Base-by-base conservation (phyloP, 768 basidiomycete genomes). In the Obba rivulosa region DNA sequence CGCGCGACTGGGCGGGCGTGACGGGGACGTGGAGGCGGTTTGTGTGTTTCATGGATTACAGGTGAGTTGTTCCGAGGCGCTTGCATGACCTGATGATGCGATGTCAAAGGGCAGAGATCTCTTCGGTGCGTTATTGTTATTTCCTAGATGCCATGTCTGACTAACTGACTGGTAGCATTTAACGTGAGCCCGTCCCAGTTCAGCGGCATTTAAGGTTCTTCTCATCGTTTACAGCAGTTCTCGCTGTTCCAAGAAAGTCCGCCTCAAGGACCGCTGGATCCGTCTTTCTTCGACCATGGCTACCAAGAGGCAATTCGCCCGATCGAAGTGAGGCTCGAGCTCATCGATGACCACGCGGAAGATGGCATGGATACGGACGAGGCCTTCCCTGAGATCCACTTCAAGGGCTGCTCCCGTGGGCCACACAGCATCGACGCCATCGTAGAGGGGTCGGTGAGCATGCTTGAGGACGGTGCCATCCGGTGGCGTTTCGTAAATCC, bases 1-100 rank as follows among this genome's bases (percentile, higher is more conserved):
- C 61, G 8, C 54, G 58, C 17, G 85, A 87, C 59, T 89, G 87
- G 87, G 85, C 85, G 17, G 85, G 85, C 10, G 75, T 87, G 2
- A 79, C 82, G 62, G 86, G 86, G 7, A 75, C 71, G n/a, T 90
- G 87, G 87, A 70, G 76, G 53, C 69, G 87, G 62, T 80, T 81
- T 51, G 79, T 88, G 17, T 86, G 78, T 51, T 88, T 85, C 56
- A 81, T 87, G 82, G 87, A 88, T 67, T 86, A 87, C 62, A 74
- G 81, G 84, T 83, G 35, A 11, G 53, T 46, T 34, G 3, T n/a
- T 18, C 14, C 34, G 24, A 49, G 25, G 63, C 53, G 24, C 22
- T 7, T 41, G 13, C 8, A 41, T 23, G 23, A 20, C 13, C 17
- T 41, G 22, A 22, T 20, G 22, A n/a, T 31, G n/a, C 25, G 16